phyloP scores from a whole-genome alignment of 164 flowering plant genomes.

The Macadamia tetraphylla region DNA sequence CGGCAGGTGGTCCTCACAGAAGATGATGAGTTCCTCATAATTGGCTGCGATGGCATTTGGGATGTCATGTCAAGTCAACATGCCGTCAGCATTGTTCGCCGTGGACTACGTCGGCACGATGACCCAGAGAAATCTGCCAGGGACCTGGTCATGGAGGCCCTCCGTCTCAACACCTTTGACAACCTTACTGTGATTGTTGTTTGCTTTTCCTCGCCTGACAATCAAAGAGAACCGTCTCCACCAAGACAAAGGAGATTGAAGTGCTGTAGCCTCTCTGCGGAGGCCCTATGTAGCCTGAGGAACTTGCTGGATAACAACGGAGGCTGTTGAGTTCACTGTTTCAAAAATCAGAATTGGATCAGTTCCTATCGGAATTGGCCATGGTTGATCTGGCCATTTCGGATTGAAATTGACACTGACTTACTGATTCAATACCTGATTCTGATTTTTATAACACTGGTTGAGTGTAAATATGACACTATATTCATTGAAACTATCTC shows the following conservation, averaged over 20 bases:
- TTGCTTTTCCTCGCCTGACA: conserved; percentile 43
- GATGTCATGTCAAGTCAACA: conserved; percentile 86
- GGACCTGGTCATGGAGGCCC: conserved; percentile 68
- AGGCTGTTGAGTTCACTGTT: background rate
- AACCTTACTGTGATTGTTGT: conserved; percentile 78
- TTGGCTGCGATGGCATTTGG: conserved; percentile 93
- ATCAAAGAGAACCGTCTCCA: conserved; percentile 22
- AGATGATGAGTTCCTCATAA: conserved; percentile 83
- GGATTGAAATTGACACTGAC: too few species aligned
- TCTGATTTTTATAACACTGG: too few species aligned
- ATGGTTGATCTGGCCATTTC: too few species aligned
- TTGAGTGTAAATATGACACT: too few species aligned
- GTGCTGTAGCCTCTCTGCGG: conserved; percentile 48
- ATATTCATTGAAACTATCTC: too few species aligned
- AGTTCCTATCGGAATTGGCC: too few species aligned
- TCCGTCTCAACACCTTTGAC: conserved; percentile 52
- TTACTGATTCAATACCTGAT: too few species aligned
- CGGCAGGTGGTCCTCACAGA: conserved; percentile 48
- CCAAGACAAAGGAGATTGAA: conserved; percentile 22
- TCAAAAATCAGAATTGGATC: too few species aligned
- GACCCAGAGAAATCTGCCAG: conserved; percentile 72
- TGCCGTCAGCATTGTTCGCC: conserved; percentile 66
- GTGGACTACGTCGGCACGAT: conserved; percentile 59
- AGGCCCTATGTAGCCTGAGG: conserved; percentile 42
- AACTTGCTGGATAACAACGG: conserved; percentile 30